Evolutionary conservation across 148 eudicot species (phyloP), one percentile per base, ranked within the genome.

Genomic region (Cornus florida): DNA sequence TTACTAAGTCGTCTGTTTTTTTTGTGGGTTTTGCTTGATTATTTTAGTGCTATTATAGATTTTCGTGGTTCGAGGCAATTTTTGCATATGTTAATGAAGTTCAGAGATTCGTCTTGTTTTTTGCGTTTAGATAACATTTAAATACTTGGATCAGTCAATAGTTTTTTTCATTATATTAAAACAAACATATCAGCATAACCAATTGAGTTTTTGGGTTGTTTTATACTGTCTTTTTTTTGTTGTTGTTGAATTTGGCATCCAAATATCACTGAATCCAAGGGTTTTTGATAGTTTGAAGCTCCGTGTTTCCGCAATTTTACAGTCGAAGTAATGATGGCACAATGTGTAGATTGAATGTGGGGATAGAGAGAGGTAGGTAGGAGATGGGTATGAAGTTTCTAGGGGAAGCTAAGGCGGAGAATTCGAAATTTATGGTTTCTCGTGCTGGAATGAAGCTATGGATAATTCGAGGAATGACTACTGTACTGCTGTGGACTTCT

Each of bases 321-420:
- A 10, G 57, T 72, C 10, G 22, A 57, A 77, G 72, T 73, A 77
- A 46, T 77, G 80, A 75, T 80, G 46, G 67, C 31, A 71, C 72
- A 83, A 88, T 90, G 93, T 87, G 95, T 85, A 83, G 81, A 81
- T 57, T 80, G 89, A 87, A 19, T 77, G 82, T 24, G 75, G 76
- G 48, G 73, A 33, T 82, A 72, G 70, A 75, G 62, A 28, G 76
- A 78, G 65, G 75, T 59, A 67, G 64, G 22, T 82, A 83, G 83
- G 77, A 80, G 24, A 69, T 82, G 82, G 85, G 83, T 38, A 75
- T 91, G 78, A 91, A 83, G 69, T 77, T 71, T 41, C 48, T 80
- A 82, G 86, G 82, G 50, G 81, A 62, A 82, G 74, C 62, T 38
- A 84, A 77, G 76, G 87, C 56, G 7, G 85, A 80, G 35, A 89